Conservation (phyloP, 495 filamentous ascomycete species). For the Neurospora sp. region DNA sequence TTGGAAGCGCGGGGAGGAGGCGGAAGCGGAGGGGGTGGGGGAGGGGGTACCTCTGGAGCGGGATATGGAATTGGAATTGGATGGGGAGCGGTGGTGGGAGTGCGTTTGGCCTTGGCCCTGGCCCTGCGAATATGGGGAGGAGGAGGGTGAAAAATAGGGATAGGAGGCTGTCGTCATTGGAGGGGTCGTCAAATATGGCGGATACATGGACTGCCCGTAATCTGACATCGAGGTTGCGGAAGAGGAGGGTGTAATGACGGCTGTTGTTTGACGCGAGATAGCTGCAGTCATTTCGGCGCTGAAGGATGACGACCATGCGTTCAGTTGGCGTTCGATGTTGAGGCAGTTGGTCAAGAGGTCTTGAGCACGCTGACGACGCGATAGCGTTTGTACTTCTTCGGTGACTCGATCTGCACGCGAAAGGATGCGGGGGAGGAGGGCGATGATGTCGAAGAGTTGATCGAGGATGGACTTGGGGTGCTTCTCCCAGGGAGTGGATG, state of each 20-base stretch:
- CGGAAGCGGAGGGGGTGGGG: neutral
- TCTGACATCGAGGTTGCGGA: neutral
- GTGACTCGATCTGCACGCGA: slow-evolving; percentile 23
- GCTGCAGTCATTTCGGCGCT: slow-evolving; percentile 7
- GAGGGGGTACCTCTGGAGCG: neutral
- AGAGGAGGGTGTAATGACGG: neutral
- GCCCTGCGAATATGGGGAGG: neutral
- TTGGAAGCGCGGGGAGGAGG: neutral
- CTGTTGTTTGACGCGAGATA: neutral
- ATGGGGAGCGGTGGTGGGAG: neutral
- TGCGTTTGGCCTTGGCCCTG: neutral
- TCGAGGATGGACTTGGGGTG: slow-evolving; percentile 36
- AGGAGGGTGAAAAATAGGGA: neutral
- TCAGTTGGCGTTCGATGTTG: slow-evolving; percentile 29
- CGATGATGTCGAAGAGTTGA: slow-evolving; percentile 31
- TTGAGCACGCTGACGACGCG: slow-evolving; percentile 28
- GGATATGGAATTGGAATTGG: neutral
- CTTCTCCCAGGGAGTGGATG: slow-evolving; percentile 30
- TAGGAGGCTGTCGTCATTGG: neutral
- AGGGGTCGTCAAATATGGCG: neutral
- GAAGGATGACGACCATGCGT: slow-evolving; percentile 27
- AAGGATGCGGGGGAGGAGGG: slow-evolving; percentile 28
- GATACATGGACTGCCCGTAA: neutral
- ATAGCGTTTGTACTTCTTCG: slow-evolving; percentile 13
- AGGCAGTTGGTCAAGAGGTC: slow-evolving; percentile 31